Conservation (phyloP, 1,139 yeast genomes). For the Blastobotrys apis region DNA sequence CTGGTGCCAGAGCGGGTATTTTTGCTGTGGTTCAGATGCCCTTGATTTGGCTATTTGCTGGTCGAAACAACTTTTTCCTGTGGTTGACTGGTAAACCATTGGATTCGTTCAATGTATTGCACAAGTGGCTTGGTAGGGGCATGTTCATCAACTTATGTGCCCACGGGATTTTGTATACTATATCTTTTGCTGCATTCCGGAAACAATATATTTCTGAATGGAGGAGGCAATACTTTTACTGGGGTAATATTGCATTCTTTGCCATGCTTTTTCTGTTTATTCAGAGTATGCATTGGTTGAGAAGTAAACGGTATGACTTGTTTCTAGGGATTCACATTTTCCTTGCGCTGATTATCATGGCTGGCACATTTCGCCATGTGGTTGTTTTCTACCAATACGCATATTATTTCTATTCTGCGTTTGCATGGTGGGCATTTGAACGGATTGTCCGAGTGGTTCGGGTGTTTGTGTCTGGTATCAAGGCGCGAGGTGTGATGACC, state of each 20-base stretch:
- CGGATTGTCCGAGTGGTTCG: conserved; percentile 37
- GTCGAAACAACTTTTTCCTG: conserved; percentile 57
- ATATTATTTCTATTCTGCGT: conserved; percentile 39
- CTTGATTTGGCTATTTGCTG: conserved; percentile 51
- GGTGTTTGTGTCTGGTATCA: conserved; percentile 41
- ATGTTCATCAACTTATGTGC: conserved; percentile 39
- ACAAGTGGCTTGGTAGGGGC: conserved; percentile 57
- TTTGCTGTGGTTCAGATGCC: conserved; percentile 51
- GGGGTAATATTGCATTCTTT: conserved; percentile 23
- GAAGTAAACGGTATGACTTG: conserved; percentile 26
- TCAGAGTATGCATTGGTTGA: conserved; percentile 19
- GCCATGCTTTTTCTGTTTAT: conserved; percentile 16
- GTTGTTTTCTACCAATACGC: conserved; percentile 2
- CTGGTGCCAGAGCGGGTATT: conserved; percentile 59
- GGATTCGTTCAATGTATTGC: conserved; percentile 55
- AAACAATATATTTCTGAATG: conserved; percentile 18
- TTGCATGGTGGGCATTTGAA: conserved; percentile 42
- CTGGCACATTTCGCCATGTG: conserved; percentile 58
- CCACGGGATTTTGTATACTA: conserved; percentile 19
- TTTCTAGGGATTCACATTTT: conserved; percentile 58
- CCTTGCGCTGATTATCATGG: conserved; percentile 52
- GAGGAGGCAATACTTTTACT: background rate
- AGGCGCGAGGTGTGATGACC: conserved; percentile 39
- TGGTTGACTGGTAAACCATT: conserved; percentile 58
- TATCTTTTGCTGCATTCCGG: background rate